Evolutionary conservation across 331 rosid genomes (phyloP).

Genomic region (Ulmus americana): DNA sequence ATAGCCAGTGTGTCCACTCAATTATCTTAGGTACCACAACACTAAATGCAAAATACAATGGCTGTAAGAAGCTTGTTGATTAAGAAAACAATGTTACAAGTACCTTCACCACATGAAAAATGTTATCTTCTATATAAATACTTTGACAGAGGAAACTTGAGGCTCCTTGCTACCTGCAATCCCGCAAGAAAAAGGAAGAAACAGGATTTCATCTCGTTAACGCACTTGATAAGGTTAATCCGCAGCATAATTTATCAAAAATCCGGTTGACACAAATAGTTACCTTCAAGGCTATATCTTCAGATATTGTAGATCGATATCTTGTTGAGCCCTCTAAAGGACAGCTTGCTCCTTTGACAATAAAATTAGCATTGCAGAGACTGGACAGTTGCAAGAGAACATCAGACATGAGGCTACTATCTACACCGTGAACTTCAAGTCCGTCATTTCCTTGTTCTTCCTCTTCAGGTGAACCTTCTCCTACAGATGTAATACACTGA

Average conservation of each 20-base stretch:
- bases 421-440: slow-evolving; percentile 38
- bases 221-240: not conserved
- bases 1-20: not conserved
- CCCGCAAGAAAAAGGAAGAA: not conserved
- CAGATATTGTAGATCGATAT: slow-evolving; percentile 60
- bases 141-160: slow-evolving; percentile 74
- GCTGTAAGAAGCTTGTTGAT: not conserved
- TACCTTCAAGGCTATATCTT: slow-evolving; percentile 64
- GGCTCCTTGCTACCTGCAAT: slow-evolving; percentile 87
- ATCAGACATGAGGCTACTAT: slow-evolving; percentile 59
- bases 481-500: slow-evolving; percentile 71
- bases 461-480: slow-evolving; percentile 50
- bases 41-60: not conserved
- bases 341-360: slow-evolving; percentile 78
- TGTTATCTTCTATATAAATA: slow-evolving; percentile 62
- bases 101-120: slow-evolving; percentile 18
- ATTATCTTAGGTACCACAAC: not conserved
- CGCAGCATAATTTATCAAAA: not conserved
- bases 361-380: slow-evolving; percentile 81
- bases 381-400: slow-evolving; percentile 74
- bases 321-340: slow-evolving; percentile 78
- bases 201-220: not conserved
- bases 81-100: slow-evolving; percentile 19
- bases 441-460: slow-evolving; percentile 41
- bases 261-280: slow-evolving; percentile 1